Evolutionary conservation across 192 early-diverging fungal species (phyloP).

Genomic region (Gaertneriomyces semiglobifer): DNA sequence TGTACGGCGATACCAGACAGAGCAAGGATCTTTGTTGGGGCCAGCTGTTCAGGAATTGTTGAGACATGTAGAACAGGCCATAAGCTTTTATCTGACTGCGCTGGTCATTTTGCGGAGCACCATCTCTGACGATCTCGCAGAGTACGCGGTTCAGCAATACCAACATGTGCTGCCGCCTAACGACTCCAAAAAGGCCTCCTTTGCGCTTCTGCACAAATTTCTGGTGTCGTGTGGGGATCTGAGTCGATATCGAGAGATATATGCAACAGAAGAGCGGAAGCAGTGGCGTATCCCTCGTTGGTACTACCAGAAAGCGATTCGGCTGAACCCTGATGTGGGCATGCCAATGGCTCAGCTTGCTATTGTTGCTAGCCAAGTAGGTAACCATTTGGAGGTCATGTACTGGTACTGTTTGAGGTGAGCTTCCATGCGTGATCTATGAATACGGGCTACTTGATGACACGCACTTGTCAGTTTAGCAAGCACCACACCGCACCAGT

Average conservation of each 20-base stretch:
- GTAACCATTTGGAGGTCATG: conserved; percentile 31
- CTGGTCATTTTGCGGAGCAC: conserved; percentile 26
- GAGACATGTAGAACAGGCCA: background rate
- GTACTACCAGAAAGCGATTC: conserved; percentile 24
- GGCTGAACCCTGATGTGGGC: conserved; percentile 24
- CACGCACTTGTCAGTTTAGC: conserved; percentile 21
- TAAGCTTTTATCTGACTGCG: conserved; percentile 36
- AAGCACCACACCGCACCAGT: conserved; percentile 25
- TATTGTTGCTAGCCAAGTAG: conserved; percentile 31
- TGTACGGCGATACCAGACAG: background rate
- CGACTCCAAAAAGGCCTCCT: background rate
- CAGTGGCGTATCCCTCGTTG: conserved; percentile 3
- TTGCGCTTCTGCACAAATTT: conserved; percentile 19
- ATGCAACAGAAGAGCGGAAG: background rate
- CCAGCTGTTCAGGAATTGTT: conserved; percentile 10
- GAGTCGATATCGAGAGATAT: conserved; percentile 31
- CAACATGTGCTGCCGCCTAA: background rate
- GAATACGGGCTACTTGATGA: background rate
- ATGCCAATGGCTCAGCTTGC: conserved; percentile 39
- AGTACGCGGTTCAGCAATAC: background rate
- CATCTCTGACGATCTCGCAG: background rate
- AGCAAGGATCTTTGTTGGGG: too few species aligned
- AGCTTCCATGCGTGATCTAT: background rate
- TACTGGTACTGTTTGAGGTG: conserved; percentile 46
- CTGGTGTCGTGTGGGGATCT: conserved; percentile 39